Evolutionary conservation across 2,329 filamentous ascomycete genomes (phyloP), one percentile per base, ranked within the genome.

Genomic region (Elsinoe perseae): DNA sequence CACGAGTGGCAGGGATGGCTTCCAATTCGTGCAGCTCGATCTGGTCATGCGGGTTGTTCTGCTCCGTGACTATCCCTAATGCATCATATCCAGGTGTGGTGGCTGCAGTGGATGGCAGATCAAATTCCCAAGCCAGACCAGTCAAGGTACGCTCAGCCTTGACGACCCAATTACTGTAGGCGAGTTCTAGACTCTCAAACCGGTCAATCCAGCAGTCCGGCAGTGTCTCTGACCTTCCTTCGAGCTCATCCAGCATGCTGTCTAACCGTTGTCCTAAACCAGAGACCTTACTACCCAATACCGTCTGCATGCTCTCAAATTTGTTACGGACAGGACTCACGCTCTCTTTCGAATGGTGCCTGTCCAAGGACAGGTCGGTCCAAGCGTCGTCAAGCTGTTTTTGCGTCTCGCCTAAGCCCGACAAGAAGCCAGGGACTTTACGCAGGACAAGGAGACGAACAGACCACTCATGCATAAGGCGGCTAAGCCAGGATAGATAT

Each of bases 191-290:
- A 0, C 73, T 72, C 68, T 97, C 93, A 73, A 97, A 85, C 3
- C 84, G 80, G 64, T 95, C 89, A 56, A 97, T 82, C 93, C 92
- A 98, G 25, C 75, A 69, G 38, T 95, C 87, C 0, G 93, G 93
- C 8, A 98, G 74, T 0, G 86, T 89, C 65, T 98, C 93, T 42
- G 86, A 78, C 56, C 84, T 78, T 1, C 89, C 91, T 69, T 97
- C 93, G 1, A 97, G 77, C 28, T 82, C 79, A 70, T 98, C 91
- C 12, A 98, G 78, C 80, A 96, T 89, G 52, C 79, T 81, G 68
- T 98, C 93, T 59, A 97, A 77, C 36, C 83, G 79, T 48, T 80
- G 80, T 0, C 89, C 92, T 0, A 90, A 78, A 32, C 78, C 78
- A 12, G 80, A 76, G 30, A 96, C 82, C 62, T 86, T 87, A 28